Evolutionary conservation across 306 rosid species (phyloP).

Genomic region (Lablab purpureus): DNA sequence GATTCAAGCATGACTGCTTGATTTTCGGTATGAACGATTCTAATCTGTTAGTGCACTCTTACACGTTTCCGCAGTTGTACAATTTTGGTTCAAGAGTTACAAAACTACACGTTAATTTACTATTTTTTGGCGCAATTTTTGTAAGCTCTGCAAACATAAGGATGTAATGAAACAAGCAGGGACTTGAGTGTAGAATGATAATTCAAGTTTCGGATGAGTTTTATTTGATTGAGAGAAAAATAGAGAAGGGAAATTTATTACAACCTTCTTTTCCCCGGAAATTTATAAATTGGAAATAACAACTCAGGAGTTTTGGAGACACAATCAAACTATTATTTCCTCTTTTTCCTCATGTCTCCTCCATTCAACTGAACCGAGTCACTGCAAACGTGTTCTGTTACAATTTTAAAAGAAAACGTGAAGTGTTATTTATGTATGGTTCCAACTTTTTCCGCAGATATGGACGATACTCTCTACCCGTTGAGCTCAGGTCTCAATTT

Average conservation of each 20-base stretch:
- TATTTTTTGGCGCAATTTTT: not conserved
- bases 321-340: not conserved
- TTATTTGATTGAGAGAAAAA: not conserved
- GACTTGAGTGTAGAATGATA: not conserved
- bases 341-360: not conserved
- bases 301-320: not conserved
- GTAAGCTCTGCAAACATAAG: not conserved
- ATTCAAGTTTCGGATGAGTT: not conserved
- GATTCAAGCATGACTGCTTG: conserved; percentile 69
- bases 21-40: conserved; percentile 72
- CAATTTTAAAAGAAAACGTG: not conserved
- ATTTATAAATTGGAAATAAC: not conserved
- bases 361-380: not conserved
- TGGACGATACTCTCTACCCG: conserved; percentile 92
- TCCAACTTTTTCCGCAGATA: conserved; percentile 55
- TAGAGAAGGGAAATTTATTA: not conserved
- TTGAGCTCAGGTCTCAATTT: conserved; percentile 74
- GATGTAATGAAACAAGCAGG: not conserved
- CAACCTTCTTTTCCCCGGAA: not conserved
- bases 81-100: not conserved
- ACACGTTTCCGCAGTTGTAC: not conserved
- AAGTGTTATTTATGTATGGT: not conserved
- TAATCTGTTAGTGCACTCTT: not conserved
- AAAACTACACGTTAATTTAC: not conserved
- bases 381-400: conserved; percentile 25